Conservation (phyloP, 257 asterid genomes). For the Osmanthus fragrans region DNA sequence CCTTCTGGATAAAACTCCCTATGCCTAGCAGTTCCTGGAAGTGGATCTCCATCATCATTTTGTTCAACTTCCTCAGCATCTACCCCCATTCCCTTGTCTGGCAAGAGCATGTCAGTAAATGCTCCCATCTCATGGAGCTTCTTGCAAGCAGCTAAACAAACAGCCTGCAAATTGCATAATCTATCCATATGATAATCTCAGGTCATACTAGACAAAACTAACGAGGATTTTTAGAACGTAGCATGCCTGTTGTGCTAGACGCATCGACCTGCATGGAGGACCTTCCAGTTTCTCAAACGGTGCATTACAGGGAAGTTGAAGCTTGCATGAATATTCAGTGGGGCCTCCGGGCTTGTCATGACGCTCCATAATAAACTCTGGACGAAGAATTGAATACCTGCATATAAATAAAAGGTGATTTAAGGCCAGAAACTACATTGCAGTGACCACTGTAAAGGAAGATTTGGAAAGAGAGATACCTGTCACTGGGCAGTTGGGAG, state of each 20-base stretch:
- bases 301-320: constrained; percentile 98
- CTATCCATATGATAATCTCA: constrained; percentile 17
- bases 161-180: constrained; percentile 61
- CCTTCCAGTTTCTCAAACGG: constrained; percentile 96
- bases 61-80: constrained; percentile 75
- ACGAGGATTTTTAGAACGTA: constrained; percentile 20
- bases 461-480: constrained; percentile 47
- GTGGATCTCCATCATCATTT: constrained; percentile 87
- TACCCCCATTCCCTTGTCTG: constrained; percentile 88
- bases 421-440: neutral
- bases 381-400: constrained; percentile 95
- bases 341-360: constrained; percentile 78
- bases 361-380: constrained; percentile 89
- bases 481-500: constrained; percentile 97
- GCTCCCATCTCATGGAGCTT: constrained; percentile 99
- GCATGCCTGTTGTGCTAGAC: constrained; percentile 95
- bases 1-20: constrained; percentile 99
- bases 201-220: constrained; percentile 7
- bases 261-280: constrained; percentile 90
- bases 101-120: constrained; percentile 98
- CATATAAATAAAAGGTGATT: constrained; percentile 11
- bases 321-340: constrained; percentile 91
- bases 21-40: constrained; percentile 97
- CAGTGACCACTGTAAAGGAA: neutral
- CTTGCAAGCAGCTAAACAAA: constrained; percentile 98